Evolutionary conservation across 2,329 filamentous ascomycete genomes (phyloP).

Genomic region (Cladophialophora immunda): DNA sequence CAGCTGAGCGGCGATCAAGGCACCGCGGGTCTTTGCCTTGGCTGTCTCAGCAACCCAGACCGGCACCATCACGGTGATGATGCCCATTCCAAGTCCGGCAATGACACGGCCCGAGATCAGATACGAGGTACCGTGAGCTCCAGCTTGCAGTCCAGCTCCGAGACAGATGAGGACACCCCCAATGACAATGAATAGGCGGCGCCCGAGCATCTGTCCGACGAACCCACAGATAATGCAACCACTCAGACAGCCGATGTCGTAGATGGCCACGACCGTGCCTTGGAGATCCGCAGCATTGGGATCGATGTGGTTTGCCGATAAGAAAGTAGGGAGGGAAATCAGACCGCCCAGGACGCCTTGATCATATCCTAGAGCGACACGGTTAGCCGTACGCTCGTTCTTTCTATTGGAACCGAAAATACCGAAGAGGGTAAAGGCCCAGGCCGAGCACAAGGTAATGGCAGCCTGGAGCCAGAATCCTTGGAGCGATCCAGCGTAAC

Average conservation of each 20-base stretch:
- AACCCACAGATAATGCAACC: slow-evolving; percentile 50
- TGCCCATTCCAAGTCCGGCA: slow-evolving; percentile 33
- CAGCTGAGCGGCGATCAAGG: slow-evolving; percentile 33
- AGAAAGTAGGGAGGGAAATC: slow-evolving; percentile 61
- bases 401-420: not conserved
- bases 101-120: slow-evolving; percentile 40
- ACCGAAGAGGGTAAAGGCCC: slow-evolving; percentile 35
- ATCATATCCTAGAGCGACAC: slow-evolving; percentile 28
- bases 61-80: slow-evolving; percentile 33
- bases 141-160: slow-evolving; percentile 50
- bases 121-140: slow-evolving; percentile 27
- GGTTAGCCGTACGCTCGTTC: not conserved
- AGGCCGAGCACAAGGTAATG: slow-evolving; percentile 34
- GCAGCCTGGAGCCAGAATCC: slow-evolving; percentile 31
- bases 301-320: slow-evolving; percentile 29
- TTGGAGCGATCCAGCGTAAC: slow-evolving; percentile 25
- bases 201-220: slow-evolving; percentile 49
- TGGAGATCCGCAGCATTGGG: slow-evolving; percentile 54
- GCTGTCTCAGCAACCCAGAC: slow-evolving; percentile 33
- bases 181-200: slow-evolving; percentile 61
- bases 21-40: slow-evolving; percentile 27
- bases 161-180: slow-evolving; percentile 63
- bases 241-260: slow-evolving; percentile 54
- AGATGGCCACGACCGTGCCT: slow-evolving; percentile 59
- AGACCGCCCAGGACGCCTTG: slow-evolving; percentile 54